Percentiles rank a stretch among this genome's conserved stretches.
Evolutionary conservation across 1,284 basidiomycete species (phyloP).

Genomic region (Sphagnurus paluster): DNA sequence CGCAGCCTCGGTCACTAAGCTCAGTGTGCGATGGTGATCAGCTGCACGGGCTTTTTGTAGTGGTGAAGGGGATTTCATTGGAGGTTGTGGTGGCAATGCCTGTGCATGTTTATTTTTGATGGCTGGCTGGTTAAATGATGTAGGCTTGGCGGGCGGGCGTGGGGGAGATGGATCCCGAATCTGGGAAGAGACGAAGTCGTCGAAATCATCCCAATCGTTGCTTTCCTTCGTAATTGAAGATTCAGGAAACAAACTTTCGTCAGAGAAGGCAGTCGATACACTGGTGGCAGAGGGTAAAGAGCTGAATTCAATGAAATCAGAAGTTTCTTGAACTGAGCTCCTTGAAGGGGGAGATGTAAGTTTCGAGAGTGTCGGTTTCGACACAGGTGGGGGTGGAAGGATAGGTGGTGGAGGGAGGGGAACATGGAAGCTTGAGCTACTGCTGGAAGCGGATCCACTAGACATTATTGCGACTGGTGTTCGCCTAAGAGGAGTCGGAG

Average conservation of each 20-base stretch:
- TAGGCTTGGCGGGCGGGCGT: constrained; percentile 40
- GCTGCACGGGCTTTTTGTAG: constrained; percentile 33
- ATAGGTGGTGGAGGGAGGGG: constrained; percentile 23
- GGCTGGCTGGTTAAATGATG: constrained; percentile 6
- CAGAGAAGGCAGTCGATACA: constrained; percentile 19
- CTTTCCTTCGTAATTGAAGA: constrained; percentile 12
- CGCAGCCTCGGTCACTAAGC: constrained; percentile 54
- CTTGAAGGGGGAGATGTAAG: constrained; percentile 12
- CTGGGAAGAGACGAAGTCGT: constrained; percentile 47
- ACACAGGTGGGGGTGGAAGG: constrained; percentile 20
- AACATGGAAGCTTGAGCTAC: constrained; percentile 10
- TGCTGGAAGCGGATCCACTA: constrained; percentile 16
- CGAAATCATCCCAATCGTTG: constrained; percentile 25
- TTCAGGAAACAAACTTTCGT: constrained; percentile 19
- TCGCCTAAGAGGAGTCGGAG: constrained; percentile 20
- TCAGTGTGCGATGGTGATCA: constrained; percentile 54
- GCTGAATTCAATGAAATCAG: constrained; percentile 38
- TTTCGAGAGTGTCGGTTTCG: constrained; percentile 6
- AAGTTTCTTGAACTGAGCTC: constrained; percentile 28
- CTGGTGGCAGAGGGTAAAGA: constrained; percentile 21
- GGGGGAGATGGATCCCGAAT: constrained; percentile 42
- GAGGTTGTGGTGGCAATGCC: constrained; percentile 16
- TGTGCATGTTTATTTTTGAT: constrained; percentile 8
- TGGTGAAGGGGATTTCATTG: too few species aligned
- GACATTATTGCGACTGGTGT: constrained; percentile 31